Percentiles rank a stretch among this genome's conserved stretches.
Conservation (phyloP, 2,329 filamentous ascomycete species). For the Xylogone sp. region DNA sequence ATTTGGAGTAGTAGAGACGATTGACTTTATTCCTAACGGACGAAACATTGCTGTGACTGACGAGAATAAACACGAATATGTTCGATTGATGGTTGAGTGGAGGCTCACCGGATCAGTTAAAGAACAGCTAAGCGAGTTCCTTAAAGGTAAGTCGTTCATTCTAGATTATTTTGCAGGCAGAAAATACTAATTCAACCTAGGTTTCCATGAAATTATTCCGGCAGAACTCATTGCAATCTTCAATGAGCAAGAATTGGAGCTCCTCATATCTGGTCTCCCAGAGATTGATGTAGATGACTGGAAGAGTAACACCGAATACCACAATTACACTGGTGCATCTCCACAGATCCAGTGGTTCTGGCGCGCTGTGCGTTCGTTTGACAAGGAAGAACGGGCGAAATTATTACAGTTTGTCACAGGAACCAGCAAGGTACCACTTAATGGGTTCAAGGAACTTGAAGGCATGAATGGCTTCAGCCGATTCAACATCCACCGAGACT, state of each 20-base stretch:
- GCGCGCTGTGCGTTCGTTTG: conserved; percentile 93
- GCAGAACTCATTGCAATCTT: conserved; percentile 94
- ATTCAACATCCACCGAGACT: conserved; percentile 98
- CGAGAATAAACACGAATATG: conserved; percentile 98
- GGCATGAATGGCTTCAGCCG: conserved; percentile 98
- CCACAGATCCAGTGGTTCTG: conserved; percentile 99
- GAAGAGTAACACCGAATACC: conserved; percentile 98
- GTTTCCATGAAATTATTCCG: conserved; percentile 98
- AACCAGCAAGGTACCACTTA: conserved; percentile 95
- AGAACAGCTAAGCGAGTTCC: conserved; percentile 90
- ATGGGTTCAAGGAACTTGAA: conserved; percentile 98
- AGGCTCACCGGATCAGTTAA: conserved; percentile 88
- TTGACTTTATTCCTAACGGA: conserved; percentile 84
- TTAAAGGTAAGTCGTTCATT: conserved; percentile 58
- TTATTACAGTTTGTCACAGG: conserved; percentile 96
- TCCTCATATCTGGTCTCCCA: conserved; percentile 92
- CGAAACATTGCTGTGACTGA: conserved; percentile 92
- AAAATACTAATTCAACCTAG: conserved; percentile 38
- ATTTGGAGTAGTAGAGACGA: conserved; percentile 83
- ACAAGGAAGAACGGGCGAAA: conserved; percentile 98
- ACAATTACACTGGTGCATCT: conserved; percentile 92
- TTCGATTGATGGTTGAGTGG: conserved; percentile 90
- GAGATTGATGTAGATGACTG: conserved; percentile 98
- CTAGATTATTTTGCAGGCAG: neutral
- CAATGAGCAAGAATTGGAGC: conserved; percentile 95